A percentile compares a stretch with the other conserved stretches of the same genome.
Evolutionary conservation across 345 rosid species (phyloP).

Genomic region (Salix dunnii): DNA sequence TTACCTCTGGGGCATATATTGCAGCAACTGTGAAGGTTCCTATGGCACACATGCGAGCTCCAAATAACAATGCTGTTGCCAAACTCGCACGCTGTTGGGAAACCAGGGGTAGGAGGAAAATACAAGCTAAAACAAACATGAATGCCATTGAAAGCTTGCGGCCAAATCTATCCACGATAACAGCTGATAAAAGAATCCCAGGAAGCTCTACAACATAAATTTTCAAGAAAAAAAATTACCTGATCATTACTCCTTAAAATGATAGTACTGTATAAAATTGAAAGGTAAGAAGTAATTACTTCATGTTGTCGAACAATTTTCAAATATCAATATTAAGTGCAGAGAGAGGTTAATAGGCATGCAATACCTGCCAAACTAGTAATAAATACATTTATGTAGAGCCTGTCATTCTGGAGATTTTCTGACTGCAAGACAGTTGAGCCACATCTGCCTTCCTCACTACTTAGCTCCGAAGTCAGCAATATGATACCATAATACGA

Average conservation of each 20-base stretch:
- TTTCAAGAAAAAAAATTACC: background rate
- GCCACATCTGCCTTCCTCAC: conserved; percentile 7
- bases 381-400: conserved; percentile 18
- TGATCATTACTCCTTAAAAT: no score
- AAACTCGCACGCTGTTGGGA: background rate
- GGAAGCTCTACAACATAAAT: conserved; percentile 18
- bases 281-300: no score
- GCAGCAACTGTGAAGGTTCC: conserved; percentile 25
- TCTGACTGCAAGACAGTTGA: background rate
- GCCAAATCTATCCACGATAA: conserved; percentile 22
- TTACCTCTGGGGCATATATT: conserved; percentile 30
- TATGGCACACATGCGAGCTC: conserved; percentile 23
- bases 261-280: no score
- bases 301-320: no score
- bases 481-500: conserved; percentile 22
- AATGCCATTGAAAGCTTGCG: conserved; percentile 24
- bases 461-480: conserved; percentile 24
- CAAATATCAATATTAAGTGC: background rate
- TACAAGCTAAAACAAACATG: conserved; percentile 9
- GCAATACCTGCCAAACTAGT: conserved; percentile 27
- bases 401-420: background rate
- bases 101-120: conserved; percentile 24
- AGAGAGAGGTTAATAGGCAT: background rate
- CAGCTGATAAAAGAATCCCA: conserved; percentile 19
- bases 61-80: conserved; percentile 22